Percentiles rank a stretch among this genome's conserved stretches.
phyloP scores from a whole-genome alignment of 2,329 filamentous ascomycete species.

The Neonectria sp. region DNA sequence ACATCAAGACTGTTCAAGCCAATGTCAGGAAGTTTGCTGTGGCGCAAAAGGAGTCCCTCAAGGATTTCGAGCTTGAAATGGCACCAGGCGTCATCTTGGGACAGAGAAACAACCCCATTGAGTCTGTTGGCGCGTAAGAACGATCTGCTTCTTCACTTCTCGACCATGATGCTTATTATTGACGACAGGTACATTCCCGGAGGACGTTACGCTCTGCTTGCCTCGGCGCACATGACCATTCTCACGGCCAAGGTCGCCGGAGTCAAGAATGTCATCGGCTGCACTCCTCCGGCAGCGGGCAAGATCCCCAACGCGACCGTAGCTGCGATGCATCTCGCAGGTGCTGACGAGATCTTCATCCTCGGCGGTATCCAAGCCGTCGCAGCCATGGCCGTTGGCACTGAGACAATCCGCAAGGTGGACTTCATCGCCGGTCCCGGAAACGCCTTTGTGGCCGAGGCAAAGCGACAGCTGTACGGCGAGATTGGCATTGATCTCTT shows the following conservation, averaged over 20 bases:
- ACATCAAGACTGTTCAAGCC: conserved; percentile 49
- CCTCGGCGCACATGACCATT: conserved; percentile 37
- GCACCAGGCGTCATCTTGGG: conserved; percentile 21
- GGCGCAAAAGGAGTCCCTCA: conserved; percentile 21
- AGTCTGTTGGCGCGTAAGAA: conserved; percentile 26
- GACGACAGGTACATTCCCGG: conserved; percentile 24
- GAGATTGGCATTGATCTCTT: conserved; percentile 34
- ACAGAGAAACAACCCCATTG: conserved; percentile 27
- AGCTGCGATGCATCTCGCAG: conserved; percentile 30
- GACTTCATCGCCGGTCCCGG: conserved; percentile 36
- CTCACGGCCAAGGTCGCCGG: conserved; percentile 35
- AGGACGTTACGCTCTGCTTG: conserved; percentile 31
- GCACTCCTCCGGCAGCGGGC: conserved; percentile 29
- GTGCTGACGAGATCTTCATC: conserved; percentile 31
- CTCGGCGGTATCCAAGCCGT: conserved; percentile 33
- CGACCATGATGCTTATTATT: no score
- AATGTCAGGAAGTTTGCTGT: conserved; percentile 35
- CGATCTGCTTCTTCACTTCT: neutral
- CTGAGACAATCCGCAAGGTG: conserved; percentile 32
- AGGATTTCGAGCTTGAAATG: conserved; percentile 36
- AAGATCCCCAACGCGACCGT: conserved; percentile 34
- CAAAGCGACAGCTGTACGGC: conserved; percentile 33
- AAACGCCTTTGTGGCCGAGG: conserved; percentile 36
- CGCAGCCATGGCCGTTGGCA: conserved; percentile 35
- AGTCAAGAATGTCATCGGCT: conserved; percentile 30